Conservation (phyloP, 805 yeast genomes). For the Sugiyamaella americana region DNA sequence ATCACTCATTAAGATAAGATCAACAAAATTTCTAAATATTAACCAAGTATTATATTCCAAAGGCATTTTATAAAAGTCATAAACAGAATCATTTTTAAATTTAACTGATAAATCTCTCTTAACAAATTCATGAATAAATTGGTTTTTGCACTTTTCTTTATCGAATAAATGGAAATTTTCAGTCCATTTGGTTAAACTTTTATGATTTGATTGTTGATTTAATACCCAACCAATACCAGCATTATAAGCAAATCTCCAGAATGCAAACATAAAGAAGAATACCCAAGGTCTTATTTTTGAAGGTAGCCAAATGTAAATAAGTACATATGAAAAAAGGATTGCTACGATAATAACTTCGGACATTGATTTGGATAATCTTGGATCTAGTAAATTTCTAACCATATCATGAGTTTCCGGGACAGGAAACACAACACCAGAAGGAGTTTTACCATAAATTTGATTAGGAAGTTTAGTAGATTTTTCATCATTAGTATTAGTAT, state of each 20-base stretch:
- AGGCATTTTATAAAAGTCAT: slow-evolving; percentile 43
- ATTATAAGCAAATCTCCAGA: slow-evolving; percentile 74
- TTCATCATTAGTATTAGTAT: not conserved
- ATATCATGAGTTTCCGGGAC: slow-evolving; percentile 71
- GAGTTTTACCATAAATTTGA: slow-evolving; percentile 24
- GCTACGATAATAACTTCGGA: slow-evolving; percentile 56
- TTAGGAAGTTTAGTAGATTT: not conserved
- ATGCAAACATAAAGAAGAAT: slow-evolving; percentile 52
- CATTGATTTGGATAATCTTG: slow-evolving; percentile 60
- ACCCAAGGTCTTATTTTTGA: slow-evolving; percentile 27
- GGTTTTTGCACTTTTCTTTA: slow-evolving; percentile 19
- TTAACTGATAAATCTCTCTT: slow-evolving; percentile 43
- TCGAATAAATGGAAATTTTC: slow-evolving; percentile 42
- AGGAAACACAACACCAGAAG: slow-evolving; percentile 30
- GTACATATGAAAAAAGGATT: slow-evolving; percentile 34
- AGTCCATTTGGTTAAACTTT: slow-evolving; percentile 49
- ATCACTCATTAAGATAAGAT: slow-evolving; percentile 78
- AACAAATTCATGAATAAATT: slow-evolving; percentile 37
- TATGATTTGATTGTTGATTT: slow-evolving; percentile 57
- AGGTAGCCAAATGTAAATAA: slow-evolving; percentile 28
- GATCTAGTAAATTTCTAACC: slow-evolving; percentile 77
- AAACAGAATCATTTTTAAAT: slow-evolving; percentile 35
- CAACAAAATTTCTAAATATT: slow-evolving; percentile 70
- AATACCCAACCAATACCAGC: slow-evolving; percentile 72
- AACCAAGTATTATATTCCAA: slow-evolving; percentile 80